phyloP scores from a whole-genome alignment of 1,284 basidiomycete species.

The Pholiota adiposa region DNA sequence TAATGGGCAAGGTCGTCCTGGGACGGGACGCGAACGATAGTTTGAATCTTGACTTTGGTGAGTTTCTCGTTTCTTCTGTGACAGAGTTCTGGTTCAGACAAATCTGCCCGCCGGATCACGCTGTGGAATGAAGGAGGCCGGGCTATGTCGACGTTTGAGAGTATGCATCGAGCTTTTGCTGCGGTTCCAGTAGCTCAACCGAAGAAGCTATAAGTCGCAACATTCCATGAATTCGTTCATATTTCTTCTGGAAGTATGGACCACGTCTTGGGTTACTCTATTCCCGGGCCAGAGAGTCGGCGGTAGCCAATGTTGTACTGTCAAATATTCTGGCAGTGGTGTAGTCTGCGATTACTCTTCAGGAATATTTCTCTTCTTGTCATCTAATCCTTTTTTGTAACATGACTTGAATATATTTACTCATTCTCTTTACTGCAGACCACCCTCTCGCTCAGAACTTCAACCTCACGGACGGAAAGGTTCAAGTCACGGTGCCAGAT shows the following conservation, averaged over 20 bases:
- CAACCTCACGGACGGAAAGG: conserved; percentile 52
- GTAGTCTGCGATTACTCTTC: too few relatives aligned
- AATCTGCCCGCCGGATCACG: background rate
- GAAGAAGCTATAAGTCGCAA: too few relatives aligned
- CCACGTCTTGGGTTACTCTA: too few relatives aligned
- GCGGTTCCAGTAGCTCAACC: too few relatives aligned
- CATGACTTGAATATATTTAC: background rate
- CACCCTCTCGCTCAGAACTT: conserved; percentile 61
- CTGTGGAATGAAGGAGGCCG: background rate
- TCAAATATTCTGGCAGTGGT: too few relatives aligned
- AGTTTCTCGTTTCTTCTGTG: conserved; percentile 27
- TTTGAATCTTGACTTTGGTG: conserved; percentile 57
- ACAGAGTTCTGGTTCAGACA: background rate
- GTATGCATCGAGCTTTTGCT: background rate
- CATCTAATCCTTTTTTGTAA: too few relatives aligned
- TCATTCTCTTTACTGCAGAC: conserved; percentile 32
- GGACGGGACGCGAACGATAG: conserved; percentile 52
- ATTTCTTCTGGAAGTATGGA: too few relatives aligned
- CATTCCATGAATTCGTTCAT: too few relatives aligned
- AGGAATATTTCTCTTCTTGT: too few relatives aligned
- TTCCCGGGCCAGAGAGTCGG: too few relatives aligned
- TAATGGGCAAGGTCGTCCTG: conserved; percentile 54
- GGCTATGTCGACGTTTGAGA: background rate
- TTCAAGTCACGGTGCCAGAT: conserved; percentile 58
- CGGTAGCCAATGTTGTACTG: too few relatives aligned